A percentile compares a stretch with the other conserved stretches of the same genome.
These are phyloP conservation scores for Strigomonas oncopelti DNA, from an alignment of 208 protist species.

Conservation along the genomic window DNA sequence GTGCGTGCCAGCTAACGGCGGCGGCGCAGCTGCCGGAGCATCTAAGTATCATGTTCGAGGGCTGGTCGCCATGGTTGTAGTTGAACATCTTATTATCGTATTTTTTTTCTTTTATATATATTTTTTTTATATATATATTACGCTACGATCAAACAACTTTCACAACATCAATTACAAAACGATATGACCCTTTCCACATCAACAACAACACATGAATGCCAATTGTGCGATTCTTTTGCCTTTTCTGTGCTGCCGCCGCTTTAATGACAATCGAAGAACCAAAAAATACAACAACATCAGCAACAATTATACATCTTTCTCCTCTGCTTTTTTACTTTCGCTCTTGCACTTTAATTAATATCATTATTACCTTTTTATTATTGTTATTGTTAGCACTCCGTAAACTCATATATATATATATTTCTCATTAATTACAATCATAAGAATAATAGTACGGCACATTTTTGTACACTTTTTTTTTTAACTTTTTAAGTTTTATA, in stretches of 20 bases:
- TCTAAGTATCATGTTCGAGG: slow-evolving; percentile 66
- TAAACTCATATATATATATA: not conserved
- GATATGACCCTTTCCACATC: no score
- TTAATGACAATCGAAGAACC: no score
- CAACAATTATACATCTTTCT: no score
- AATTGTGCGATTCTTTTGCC: slow-evolving; percentile 3
- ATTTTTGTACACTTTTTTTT: slow-evolving; percentile 5
- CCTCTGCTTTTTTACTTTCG: slow-evolving; percentile 6
- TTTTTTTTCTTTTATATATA: not conserved
- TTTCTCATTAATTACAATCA: no score
- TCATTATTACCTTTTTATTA: not conserved
- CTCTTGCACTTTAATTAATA: slow-evolving; percentile 8
- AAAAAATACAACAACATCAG: no score
- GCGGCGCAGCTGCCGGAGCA: slow-evolving; percentile 62
- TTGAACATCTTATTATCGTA: not conserved
- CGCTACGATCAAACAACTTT: no score
- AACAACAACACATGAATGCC: not conserved
- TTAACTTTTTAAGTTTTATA: slow-evolving; percentile 11
- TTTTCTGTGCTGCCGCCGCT: not conserved
- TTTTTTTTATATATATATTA: not conserved
- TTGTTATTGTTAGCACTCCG: not conserved
- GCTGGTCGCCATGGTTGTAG: slow-evolving; percentile 81
- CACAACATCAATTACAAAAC: no score
- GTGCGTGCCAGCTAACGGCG: slow-evolving; percentile 65
- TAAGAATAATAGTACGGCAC: no score